Evolutionary conservation across 2,329 filamentous ascomycete genomes (phyloP), one percentile per base, ranked within the genome.

Genomic region (Xylariaceae sp.): DNA sequence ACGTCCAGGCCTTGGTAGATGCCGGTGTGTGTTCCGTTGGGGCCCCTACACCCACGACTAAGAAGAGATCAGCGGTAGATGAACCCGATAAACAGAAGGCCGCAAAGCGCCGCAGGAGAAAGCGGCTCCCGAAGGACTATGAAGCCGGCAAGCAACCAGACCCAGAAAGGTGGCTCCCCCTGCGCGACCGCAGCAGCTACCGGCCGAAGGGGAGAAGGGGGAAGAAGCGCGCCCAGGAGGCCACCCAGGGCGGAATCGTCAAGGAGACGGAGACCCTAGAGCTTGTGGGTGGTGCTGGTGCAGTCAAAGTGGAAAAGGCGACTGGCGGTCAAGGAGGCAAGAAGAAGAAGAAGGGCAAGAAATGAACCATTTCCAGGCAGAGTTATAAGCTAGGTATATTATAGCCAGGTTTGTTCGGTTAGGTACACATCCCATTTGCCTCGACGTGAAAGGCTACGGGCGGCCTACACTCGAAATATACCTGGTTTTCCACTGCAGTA

Each of bases 161-260:
- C 70, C 86, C 90, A 0, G 94, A 99, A 72, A 80, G 94, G 58
- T 99, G 94, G 94, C 73, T 99, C 56, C 92, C 94, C 12, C 77
- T 97, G 65, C 85, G 88, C 49, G 94, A 99, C 69, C 81, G 94
- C 53, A 94, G 88, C 63, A 88, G 84, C 39, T 99, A 96, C 72
- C 79, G 88, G 45, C 91, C 92, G 7, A 96, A 94, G 75, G 91
- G 91, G 5, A 91, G 88, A 76, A 95, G 96, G 79, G 89, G 89
- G 51, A 92, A 90, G 79, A 87, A 91, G 79, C 87, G 87, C 73
- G 85, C 84, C 4, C 77, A 80, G 57, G 88, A 89, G 61, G 76
- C 86, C 39, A 96, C 89, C 8, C 94, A 97, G 70, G 94, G 94
- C 56, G 92, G 92, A 46, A 74, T 86, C 12, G 88, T 90, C 19